Percentiles rank a stretch among this genome's conserved stretches.
phyloP scores from a whole-genome alignment of 202 grass and related monocot species.

The Brachypodium distachyon region DNA sequence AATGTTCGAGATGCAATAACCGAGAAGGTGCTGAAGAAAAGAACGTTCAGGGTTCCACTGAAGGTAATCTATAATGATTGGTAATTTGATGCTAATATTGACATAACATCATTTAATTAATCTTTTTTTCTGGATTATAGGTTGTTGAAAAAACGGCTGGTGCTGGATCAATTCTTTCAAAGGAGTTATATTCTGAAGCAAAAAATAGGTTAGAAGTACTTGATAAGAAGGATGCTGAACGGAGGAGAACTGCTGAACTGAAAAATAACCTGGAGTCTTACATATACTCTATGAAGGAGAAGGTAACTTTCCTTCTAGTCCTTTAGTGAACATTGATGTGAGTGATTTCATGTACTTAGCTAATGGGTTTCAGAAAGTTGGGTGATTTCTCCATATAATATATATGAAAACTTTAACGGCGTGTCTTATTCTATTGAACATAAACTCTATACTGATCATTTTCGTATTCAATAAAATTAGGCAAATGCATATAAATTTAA shows the following conservation, averaged over 20 bases:
- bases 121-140: constrained; percentile 35
- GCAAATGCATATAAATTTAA: neutral
- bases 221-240: constrained; percentile 83
- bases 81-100: constrained; percentile 16
- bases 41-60: constrained; percentile 90
- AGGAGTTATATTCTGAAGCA: constrained; percentile 78
- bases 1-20: constrained; percentile 48
- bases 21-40: constrained; percentile 93
- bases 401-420: neutral
- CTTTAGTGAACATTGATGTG: neutral
- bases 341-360: neutral
- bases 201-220: constrained; percentile 85
- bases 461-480: neutral
- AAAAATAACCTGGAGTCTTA: constrained; percentile 96
- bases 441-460: neutral
- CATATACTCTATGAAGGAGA: constrained; percentile 97
- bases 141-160: constrained; percentile 62
- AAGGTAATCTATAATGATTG: constrained; percentile 49
- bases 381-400: neutral
- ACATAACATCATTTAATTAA: neutral
- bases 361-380: neutral
- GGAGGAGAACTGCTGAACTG: constrained; percentile 83
- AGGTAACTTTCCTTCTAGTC: constrained; percentile 43
- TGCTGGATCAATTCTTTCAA: constrained; percentile 59
- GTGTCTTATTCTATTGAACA: neutral